Percentiles rank a stretch among this genome's conserved stretches.
phyloP scores from a whole-genome alignment of 2,329 filamentous ascomycete species.

The Colletotrichum musicola region DNA sequence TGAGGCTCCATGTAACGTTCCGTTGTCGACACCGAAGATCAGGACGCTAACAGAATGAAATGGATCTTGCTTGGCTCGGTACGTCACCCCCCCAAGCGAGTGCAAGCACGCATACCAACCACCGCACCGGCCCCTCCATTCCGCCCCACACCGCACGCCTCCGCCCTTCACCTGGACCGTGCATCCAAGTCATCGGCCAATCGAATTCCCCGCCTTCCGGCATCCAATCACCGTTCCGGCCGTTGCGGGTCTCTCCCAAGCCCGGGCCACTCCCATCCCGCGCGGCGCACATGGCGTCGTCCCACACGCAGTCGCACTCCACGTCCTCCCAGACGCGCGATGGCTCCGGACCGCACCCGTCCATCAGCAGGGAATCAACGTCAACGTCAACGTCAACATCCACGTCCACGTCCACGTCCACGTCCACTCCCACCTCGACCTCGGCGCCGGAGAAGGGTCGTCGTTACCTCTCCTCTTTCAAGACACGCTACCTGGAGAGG shows the following conservation, averaged over 20 bases:
- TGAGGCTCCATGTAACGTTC: slow-evolving; percentile 40
- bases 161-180: background rate
- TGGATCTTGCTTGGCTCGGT: slow-evolving; percentile 18
- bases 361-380: slow-evolving; percentile 27
- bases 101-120: no score
- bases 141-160: background rate
- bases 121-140: background rate
- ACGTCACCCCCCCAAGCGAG: slow-evolving; percentile 3
- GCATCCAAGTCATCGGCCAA: slow-evolving; percentile 17
- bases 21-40: slow-evolving; percentile 35
- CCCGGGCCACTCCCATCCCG: slow-evolving; percentile 26
- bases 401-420: background rate
- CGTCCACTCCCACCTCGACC: slow-evolving; percentile 12
- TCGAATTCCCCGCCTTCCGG: slow-evolving; percentile 16
- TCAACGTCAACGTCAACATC: slow-evolving; percentile 11
- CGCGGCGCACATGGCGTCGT: slow-evolving; percentile 29
- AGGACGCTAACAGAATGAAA: slow-evolving; percentile 29
- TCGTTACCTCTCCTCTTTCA: slow-evolving; percentile 40
- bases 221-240: slow-evolving; percentile 22
- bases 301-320: slow-evolving; percentile 25
- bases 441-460: slow-evolving; percentile 34
- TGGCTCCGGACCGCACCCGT: slow-evolving; percentile 23
- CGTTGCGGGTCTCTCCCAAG: slow-evolving; percentile 9
- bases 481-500: slow-evolving; percentile 40
- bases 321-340: slow-evolving; percentile 12